A percentile compares a stretch with the other conserved stretches of the same genome.
Evolutionary conservation across 2,329 filamentous ascomycete species (phyloP).

Genomic region (Phaeoacremonium minimum): DNA sequence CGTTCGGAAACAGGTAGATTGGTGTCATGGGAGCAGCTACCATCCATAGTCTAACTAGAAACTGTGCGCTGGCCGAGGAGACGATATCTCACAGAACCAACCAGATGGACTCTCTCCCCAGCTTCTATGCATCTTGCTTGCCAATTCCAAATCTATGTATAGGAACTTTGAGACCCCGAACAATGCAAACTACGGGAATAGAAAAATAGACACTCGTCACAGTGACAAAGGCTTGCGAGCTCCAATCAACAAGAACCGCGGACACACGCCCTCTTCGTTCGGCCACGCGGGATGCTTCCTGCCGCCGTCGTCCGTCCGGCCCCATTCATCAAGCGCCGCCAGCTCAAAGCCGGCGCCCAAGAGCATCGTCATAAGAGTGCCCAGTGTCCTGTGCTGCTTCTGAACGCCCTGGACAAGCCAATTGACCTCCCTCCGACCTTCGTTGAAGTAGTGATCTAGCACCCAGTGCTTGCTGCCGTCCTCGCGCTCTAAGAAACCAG

Average conservation of each 20-base stretch:
- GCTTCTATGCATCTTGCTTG: too few relatives aligned
- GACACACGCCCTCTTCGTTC: conserved; percentile 10
- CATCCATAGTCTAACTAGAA: too few relatives aligned
- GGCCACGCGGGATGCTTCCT: conserved; percentile 15
- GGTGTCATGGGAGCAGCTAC: too few relatives aligned
- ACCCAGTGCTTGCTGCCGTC: conserved; percentile 31
- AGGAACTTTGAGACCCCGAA: too few relatives aligned
- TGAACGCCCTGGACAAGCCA: conserved; percentile 36
- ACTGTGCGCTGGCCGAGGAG: too few relatives aligned
- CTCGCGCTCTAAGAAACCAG: conserved; percentile 16
- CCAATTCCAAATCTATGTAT: too few relatives aligned
- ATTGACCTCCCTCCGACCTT: conserved; percentile 32
- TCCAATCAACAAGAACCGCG: conserved; percentile 12
- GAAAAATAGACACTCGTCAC: too few relatives aligned
- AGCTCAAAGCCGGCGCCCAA: conserved; percentile 29
- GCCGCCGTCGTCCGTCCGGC: conserved; percentile 11
- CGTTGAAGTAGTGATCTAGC: conserved; percentile 33
- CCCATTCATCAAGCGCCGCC: conserved; percentile 33
- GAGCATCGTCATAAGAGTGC: conserved; percentile 32
- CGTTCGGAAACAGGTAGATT: too few relatives aligned
- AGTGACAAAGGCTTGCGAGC: conserved; percentile 6
- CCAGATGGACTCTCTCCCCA: too few relatives aligned
- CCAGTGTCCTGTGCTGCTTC: conserved; percentile 42
- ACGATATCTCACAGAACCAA: too few relatives aligned
- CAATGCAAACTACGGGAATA: too few relatives aligned